Base-by-base conservation (phyloP, 305 asterid species). In the Plantago lanceolata region DNA sequence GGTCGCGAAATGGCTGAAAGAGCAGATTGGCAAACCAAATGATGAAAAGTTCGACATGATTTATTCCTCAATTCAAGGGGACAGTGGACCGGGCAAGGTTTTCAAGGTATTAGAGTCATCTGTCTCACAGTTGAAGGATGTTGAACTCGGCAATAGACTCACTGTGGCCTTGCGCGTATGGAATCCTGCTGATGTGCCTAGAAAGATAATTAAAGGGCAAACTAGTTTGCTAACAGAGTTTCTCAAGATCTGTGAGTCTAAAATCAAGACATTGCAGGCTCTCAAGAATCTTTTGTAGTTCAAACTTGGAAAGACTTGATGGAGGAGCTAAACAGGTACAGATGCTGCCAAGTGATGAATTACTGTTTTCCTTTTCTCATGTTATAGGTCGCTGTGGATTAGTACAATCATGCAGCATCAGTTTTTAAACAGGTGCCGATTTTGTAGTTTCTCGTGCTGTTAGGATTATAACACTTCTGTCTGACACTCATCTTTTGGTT, bases 41-140 rank as follows among this genome's bases (percentile, higher is more conserved):
- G 93, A 79, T n/a, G 79, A 69, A 21, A 85, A 78, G 19, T 77
- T 75, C 14, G 91, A 80, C 45, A 40, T 70, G 56, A 40, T 83
- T 26, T 76, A 78, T 69, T 86, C 97, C 72, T 71, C 70, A 1
- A 76, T 94, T 73, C 79, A 51, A 59, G 62, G 55, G 55, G 77
- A 79, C 8, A 60, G 19, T 57, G 94, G 94, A 17, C 96, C 99
- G 0, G 96, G 96, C 48, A 88, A 79, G 61, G 87, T 85, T 37
- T 74, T 76, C 71, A 73, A 55, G 61, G 68, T 75, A 37, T 60
- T 94, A 4, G 84, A 79, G 63, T 72, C 80, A 19, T 65, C 80
- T 16, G 45, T 79, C 35, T 71, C 88, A 3, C 57, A 68, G 29
- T 68, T 76, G 70, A 77, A 76, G 73, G 79, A 71, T 68, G 64